phyloP scores from a whole-genome alignment of 2,329 filamentous ascomycete species.

The Aspergillus sp. region DNA sequence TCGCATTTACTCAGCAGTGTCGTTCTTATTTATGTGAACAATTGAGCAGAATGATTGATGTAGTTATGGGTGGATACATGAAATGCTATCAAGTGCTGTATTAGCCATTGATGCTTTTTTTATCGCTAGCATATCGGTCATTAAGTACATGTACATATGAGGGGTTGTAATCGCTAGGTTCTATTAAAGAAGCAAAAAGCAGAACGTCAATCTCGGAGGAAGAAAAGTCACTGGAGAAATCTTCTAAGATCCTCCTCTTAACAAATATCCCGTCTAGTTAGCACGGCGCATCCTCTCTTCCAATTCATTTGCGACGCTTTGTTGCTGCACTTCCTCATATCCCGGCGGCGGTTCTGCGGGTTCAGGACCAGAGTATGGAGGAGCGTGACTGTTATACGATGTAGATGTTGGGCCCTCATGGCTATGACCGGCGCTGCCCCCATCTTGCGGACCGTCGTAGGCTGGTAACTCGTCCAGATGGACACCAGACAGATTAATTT shows the following conservation, averaged over 20 bases:
- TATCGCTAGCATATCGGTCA: slow-evolving; percentile 4
- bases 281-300: slow-evolving; percentile 49
- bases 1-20: not conserved
- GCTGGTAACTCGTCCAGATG: slow-evolving; percentile 82
- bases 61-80: not conserved
- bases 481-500: slow-evolving; percentile 56
- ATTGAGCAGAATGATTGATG: not conserved
- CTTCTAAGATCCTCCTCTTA: not conserved
- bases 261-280: slow-evolving; percentile 13
- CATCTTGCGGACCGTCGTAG: slow-evolving; percentile 60
- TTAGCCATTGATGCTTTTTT: not conserved
- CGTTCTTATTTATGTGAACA: not conserved
- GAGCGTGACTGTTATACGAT: slow-evolving; percentile 14
- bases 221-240: not conserved
- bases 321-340: slow-evolving; percentile 85
- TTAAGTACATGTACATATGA: slow-evolving; percentile 1
- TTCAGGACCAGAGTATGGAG: slow-evolving; percentile 30
- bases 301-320: slow-evolving; percentile 66
- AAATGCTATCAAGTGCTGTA: not conserved
- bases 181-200: slow-evolving; percentile 7
- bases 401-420: slow-evolving; percentile 6
- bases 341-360: slow-evolving; percentile 73
- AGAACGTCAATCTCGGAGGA: slow-evolving; percentile 12
- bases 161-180: slow-evolving; percentile 8
- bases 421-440: slow-evolving; percentile 2